phyloP scores from a whole-genome alignment of 768 basidiomycete species.

The Pisolithus tinctorius region DNA sequence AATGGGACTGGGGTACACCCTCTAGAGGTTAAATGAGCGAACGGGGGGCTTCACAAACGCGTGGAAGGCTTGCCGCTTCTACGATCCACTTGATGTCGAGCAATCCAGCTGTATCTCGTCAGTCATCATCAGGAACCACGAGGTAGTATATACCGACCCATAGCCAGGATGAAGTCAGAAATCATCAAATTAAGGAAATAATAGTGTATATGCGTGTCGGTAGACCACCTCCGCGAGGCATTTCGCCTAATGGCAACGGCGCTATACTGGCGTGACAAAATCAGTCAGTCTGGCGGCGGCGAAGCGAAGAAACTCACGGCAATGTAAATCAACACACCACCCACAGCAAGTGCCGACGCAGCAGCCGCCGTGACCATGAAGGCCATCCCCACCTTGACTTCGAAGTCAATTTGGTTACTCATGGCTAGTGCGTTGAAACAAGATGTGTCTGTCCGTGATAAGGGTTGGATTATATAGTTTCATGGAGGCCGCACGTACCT shows the following conservation, averaged over 20 bases:
- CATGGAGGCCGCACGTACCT: no score
- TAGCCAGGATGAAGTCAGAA: constrained; percentile 28
- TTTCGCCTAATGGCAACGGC: constrained; percentile 17
- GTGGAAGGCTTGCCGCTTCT: constrained; percentile 20
- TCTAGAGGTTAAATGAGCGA: constrained; percentile 10
- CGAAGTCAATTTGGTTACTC: constrained; percentile 11
- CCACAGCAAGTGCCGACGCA: constrained; percentile 26
- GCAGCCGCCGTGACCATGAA: constrained; percentile 25
- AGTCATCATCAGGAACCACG: neutral
- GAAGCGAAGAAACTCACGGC: constrained; percentile 12
- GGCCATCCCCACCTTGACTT: constrained; percentile 22
- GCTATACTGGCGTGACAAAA: constrained; percentile 16
- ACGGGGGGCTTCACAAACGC: neutral
- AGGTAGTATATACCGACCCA: constrained; percentile 15
- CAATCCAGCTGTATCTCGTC: constrained; percentile 9
- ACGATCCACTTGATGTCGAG: constrained; percentile 31
- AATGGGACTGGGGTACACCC: constrained; percentile 21
- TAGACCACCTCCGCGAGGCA: constrained; percentile 23
- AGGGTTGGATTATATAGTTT: neutral
- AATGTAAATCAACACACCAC: constrained; percentile 22
- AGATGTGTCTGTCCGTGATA: neutral
- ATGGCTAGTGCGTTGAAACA: neutral
- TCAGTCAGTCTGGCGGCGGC: neutral
- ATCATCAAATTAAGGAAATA: constrained; percentile 28
- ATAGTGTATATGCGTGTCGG: neutral